phyloP scores from a whole-genome alignment of 1,139 yeast genomes.

The Sugiyamaella castrensis region DNA sequence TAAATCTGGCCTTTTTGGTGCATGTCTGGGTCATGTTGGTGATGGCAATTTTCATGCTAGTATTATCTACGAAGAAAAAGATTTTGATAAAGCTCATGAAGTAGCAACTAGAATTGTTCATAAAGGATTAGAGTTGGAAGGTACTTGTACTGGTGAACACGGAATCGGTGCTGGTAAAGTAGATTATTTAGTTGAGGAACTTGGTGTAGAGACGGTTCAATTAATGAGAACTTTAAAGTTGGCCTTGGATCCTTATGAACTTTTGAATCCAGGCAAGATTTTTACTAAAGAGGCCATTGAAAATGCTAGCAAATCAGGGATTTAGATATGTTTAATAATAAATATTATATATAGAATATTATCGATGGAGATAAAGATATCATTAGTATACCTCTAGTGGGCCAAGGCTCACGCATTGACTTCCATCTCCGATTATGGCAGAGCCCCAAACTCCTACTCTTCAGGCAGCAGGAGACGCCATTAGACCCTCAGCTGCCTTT shows the following conservation, averaged over 20 bases:
- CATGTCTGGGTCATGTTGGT: slow-evolving; percentile 81
- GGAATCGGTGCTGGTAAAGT: slow-evolving; percentile 85
- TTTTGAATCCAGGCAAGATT: slow-evolving; percentile 78
- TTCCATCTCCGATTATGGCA: no score
- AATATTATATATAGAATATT: no score
- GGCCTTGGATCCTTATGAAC: slow-evolving; percentile 67
- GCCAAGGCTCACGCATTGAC: no score
- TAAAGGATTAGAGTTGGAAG: slow-evolving; percentile 65
- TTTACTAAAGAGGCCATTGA: slow-evolving; percentile 34
- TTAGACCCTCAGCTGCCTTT: no score
- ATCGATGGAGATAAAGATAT: no score
- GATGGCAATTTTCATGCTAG: slow-evolving; percentile 90
- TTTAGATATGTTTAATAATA: background rate
- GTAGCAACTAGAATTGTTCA: slow-evolving; percentile 70
- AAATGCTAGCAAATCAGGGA: background rate
- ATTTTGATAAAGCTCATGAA: slow-evolving; percentile 53
- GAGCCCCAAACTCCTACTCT: no score
- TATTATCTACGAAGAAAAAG: slow-evolving; percentile 78
- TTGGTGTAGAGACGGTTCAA: slow-evolving; percentile 63
- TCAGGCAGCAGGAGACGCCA: no score
- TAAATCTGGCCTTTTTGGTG: slow-evolving; percentile 51
- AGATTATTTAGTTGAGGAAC: slow-evolving; percentile 57
- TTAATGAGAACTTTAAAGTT: slow-evolving; percentile 73
- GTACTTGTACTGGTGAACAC: slow-evolving; percentile 90
- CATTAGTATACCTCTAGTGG: no score